phyloP scores from a whole-genome alignment of 225 moss, liverwort and hornwort genomes.

The Bryum argenteum region DNA sequence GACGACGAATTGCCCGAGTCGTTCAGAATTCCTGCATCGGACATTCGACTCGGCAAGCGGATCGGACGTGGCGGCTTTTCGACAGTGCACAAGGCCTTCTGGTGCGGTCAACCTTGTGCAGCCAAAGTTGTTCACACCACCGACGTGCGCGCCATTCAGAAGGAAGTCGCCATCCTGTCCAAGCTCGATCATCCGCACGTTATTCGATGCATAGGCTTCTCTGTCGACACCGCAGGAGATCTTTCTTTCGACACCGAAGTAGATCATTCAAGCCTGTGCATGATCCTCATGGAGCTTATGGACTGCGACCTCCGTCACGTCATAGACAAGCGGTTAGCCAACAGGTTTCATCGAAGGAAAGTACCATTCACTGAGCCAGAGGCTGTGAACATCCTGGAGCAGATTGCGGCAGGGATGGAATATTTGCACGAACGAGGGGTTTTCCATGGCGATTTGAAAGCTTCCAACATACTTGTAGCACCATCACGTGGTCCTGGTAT shows the following conservation, averaged over 20 bases:
- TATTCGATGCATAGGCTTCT: not conserved
- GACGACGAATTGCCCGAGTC: not conserved
- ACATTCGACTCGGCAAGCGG: not conserved
- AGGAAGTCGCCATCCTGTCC: not conserved
- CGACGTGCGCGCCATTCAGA: not conserved
- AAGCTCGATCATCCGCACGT: not conserved
- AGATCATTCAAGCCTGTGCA: not conserved
- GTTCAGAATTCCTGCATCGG: not conserved
- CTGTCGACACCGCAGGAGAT: not conserved
- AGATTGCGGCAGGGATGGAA: constrained; percentile 2
- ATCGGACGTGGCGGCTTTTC: no score
- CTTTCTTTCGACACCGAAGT: no score
- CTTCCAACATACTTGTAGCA: not conserved
- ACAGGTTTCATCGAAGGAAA: fast-evolving
- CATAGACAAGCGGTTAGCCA: not conserved
- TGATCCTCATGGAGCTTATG: constrained; percentile 21
- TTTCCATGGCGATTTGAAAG: no score
- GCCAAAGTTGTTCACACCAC: not conserved
- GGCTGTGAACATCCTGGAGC: not conserved
- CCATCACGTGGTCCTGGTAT: not conserved
- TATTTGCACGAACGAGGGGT: not conserved
- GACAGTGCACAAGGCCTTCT: not conserved
- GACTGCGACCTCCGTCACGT: not conserved
- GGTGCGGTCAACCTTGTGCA: not conserved
- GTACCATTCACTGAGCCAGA: not conserved